Conservation (phyloP, 805 yeast species). For the Teunomyces kruisii region DNA sequence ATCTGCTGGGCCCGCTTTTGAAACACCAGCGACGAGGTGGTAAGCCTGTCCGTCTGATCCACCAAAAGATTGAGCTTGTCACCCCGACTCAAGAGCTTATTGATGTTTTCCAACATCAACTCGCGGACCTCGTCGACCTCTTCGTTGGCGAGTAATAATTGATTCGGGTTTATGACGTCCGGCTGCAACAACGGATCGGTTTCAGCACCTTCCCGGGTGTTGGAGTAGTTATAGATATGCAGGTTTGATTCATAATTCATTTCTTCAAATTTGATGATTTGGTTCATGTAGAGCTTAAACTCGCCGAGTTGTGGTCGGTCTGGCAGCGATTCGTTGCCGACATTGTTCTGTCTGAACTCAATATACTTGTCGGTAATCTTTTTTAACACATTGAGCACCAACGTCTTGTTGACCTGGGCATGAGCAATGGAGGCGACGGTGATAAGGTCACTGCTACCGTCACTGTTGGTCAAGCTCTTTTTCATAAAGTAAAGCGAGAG, state of each 20-base stretch:
- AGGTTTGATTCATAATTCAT: constrained; percentile 38
- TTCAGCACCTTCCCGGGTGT: constrained; percentile 13
- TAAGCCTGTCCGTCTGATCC: constrained; percentile 75
- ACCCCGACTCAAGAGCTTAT: constrained; percentile 70
- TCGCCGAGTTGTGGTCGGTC: constrained; percentile 36
- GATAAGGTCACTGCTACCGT: constrained; percentile 49
- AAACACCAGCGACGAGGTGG: constrained; percentile 64
- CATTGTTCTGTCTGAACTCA: constrained; percentile 28
- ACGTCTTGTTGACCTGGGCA: constrained; percentile 42
- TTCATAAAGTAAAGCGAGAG: constrained; percentile 50
- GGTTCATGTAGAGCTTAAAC: constrained; percentile 56
- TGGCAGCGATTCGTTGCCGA: constrained; percentile 4
- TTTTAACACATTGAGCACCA: constrained; percentile 48
- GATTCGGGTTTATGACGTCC: constrained; percentile 34
- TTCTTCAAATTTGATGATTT: constrained; percentile 56
- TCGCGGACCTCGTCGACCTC: constrained; percentile 67
- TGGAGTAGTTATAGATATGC: constrained; percentile 34
- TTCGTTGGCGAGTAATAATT: constrained; percentile 41
- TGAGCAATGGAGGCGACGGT: constrained; percentile 52
- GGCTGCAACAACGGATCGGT: constrained; percentile 14
- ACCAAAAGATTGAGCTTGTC: constrained; percentile 72
- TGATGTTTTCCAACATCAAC: constrained; percentile 72
- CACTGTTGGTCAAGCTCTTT: constrained; percentile 36
- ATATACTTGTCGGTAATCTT: constrained; percentile 51
- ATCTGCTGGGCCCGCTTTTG: constrained; percentile 65